Base-by-base conservation (phyloP, 2,329 filamentous ascomycete species). In the Fusarium sororula region DNA sequence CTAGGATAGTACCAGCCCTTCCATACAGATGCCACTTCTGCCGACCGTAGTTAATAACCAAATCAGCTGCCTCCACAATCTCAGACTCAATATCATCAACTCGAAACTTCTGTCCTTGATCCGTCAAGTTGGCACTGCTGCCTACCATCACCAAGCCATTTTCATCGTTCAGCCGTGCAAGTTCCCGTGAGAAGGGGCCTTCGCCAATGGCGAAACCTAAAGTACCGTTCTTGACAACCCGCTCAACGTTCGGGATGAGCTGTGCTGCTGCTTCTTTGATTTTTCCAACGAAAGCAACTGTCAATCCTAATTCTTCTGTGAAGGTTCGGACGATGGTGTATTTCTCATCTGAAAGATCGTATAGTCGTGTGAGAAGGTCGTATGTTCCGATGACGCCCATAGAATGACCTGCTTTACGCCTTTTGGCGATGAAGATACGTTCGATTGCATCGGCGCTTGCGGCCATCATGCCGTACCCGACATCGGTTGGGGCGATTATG, bases 11-110 rank as follows among this genome's bases (percentile, higher is more conserved):
- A 12, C 32, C 56, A 5, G 56, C 56, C 7, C 56, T 59, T 8
- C 30, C 41, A 50, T 59, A 50, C 32, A 59, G n/a, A 20, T 58
- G 42, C 56, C 56, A 58, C 18, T 50, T 58, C 6, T 58, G 42
- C 6, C 41, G 56, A n/a, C 42, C 42, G 3, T 58, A 48, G 56
- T 58, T 17, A 6, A 50, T 1, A 13, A 58, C 24, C 2, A 58
- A 22, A 26, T 58, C 42, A 18, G 41, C 42, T 20, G 24, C 42
- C 15, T 37, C 17, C 4, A 58, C 3, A 24, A 59, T 59, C 35
- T 59, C 35, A 7, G 44, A 2, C 28, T 59, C 44, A 10, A 39
- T 59, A 2, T 59, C 56, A 1, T 59, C 20, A 7, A 59, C 26
- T 24, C 32, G 32, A 7, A 59, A 59, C 3, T 59, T 59, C 24